Percentiles rank a stretch among this genome's conserved stretches.
These are phyloP conservation scores for Globisporangium acanthophoron DNA, from an alignment of 352 stramenopile genomes.

Conservation along the genomic window DNA sequence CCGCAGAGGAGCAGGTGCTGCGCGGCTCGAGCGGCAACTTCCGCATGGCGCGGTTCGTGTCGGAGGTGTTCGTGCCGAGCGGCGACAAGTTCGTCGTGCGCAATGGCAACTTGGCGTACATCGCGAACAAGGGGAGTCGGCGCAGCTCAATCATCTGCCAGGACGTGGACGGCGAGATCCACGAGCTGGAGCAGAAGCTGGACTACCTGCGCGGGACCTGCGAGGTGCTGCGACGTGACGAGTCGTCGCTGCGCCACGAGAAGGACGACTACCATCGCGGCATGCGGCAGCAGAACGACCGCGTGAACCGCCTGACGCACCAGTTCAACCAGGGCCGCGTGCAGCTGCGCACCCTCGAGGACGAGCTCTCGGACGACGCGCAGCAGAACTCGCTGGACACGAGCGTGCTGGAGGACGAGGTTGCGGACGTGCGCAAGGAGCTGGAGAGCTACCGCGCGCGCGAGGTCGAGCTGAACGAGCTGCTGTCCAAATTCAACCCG, in stretches of 20 bases:
- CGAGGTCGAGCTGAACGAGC: conserved; percentile 47
- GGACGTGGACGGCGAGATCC: conserved; percentile 58
- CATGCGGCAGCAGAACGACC: conserved; percentile 41
- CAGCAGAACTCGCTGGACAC: conserved; percentile 69
- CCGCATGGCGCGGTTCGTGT: conserved; percentile 56
- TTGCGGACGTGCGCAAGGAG: conserved; percentile 41
- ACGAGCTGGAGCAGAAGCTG: conserved; percentile 47
- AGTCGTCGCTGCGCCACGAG: conserved; percentile 35
- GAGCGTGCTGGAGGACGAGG: conserved; percentile 69
- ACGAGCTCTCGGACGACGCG: conserved; percentile 57
- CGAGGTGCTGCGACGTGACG: conserved; percentile 49
- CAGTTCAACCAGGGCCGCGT: conserved; percentile 47
- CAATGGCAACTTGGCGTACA: conserved; percentile 71
- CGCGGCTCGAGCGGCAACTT: conserved; percentile 51
- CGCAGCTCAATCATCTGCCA: conserved; percentile 71
- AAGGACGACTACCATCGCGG: conserved; percentile 36
- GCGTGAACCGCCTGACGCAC: conserved; percentile 50
- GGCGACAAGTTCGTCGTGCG: conserved; percentile 80
- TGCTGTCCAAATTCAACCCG: conserved; percentile 58
- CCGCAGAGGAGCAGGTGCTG: conserved; percentile 48
- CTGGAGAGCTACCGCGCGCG: conserved; percentile 30
- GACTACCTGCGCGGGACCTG: conserved; percentile 40
- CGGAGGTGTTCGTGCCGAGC: conserved; percentile 62
- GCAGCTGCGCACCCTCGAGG: conserved; percentile 57
- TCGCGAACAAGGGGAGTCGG: conserved; percentile 60